Percentiles rank a stretch among this genome's conserved stretches.
Conservation (phyloP, 192 early-diverging fungal species). For the Backusella tuberculispora region DNA sequence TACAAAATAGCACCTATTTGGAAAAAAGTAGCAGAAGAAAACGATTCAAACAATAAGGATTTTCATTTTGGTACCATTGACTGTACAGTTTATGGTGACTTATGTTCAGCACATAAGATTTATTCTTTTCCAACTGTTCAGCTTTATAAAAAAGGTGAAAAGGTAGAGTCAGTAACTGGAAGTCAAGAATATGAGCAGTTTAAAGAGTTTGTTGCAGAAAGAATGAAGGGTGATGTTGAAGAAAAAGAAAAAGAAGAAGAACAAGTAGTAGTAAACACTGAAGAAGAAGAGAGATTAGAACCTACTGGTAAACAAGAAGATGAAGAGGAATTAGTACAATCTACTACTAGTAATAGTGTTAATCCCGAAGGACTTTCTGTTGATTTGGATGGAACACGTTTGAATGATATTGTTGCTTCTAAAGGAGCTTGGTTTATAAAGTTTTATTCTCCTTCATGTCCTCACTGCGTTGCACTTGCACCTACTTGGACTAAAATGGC, state of each 20-base stretch:
- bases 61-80: slow-evolving; percentile 74
- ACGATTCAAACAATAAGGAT: slow-evolving; percentile 40
- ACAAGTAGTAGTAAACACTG: too few species aligned
- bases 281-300: background rate
- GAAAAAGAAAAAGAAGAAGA: background rate
- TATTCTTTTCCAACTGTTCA: slow-evolving; percentile 62
- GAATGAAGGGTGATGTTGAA: background rate
- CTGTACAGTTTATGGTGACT: slow-evolving; percentile 63
- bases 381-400: background rate
- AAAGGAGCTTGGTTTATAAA: slow-evolving; percentile 72
- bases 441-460: slow-evolving; percentile 90
- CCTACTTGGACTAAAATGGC: slow-evolving; percentile 81
- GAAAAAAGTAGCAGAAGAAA: slow-evolving; percentile 45
- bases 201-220: slow-evolving; percentile 22
- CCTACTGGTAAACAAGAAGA: background rate
- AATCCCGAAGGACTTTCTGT: slow-evolving; percentile 25
- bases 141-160: slow-evolving; percentile 48
- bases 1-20: slow-evolving; percentile 50
- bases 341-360: background rate
- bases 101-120: slow-evolving; percentile 66
- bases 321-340: background rate
- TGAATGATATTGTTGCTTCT: slow-evolving; percentile 8
- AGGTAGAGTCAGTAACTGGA: slow-evolving; percentile 15
- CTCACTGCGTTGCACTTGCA: slow-evolving; percentile 81
- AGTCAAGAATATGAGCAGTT: slow-evolving; percentile 17